These are phyloP conservation scores for Linum lewisii DNA, from an alignment of 345 rosid genomes.

Conservation along the genomic window DNA sequence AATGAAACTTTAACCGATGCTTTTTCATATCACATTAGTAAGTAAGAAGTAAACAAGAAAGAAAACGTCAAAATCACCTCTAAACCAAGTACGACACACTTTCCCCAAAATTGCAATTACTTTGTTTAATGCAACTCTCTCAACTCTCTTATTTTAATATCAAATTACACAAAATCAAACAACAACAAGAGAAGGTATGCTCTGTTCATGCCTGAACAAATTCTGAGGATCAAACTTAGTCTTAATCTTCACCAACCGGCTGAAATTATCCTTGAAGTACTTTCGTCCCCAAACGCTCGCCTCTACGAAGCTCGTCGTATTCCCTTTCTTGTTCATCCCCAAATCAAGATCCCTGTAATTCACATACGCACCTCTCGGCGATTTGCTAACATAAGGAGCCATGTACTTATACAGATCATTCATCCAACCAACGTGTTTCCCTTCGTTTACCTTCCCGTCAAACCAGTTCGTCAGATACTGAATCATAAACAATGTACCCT, in stretches of 20 bases:
- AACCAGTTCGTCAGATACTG: not conserved
- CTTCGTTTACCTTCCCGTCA: not conserved
- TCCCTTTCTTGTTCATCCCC: constrained; percentile 4
- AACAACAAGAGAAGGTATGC: not conserved
- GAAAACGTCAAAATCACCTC: no score
- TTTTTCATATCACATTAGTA: no score
- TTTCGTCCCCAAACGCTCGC: not conserved
- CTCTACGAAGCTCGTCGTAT: not conserved
- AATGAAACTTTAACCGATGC: no score
- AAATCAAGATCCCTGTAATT: constrained; percentile 11
- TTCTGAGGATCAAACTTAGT: constrained; percentile 10
- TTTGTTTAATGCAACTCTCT: no score
- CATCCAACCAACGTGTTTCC: constrained; percentile 1
- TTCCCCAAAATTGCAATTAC: no score
- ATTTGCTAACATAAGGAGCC: constrained; percentile 2
- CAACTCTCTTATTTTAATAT: no score
- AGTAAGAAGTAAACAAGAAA: no score
- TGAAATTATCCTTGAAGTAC: constrained; percentile 5
- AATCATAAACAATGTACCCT: constrained; percentile 8
- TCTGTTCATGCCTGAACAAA: constrained; percentile 15
- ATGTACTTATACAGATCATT: not conserved
- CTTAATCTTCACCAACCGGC: constrained; percentile 7
- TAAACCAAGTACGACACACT: no score
- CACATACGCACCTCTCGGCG: constrained; percentile 7
- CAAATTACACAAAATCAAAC: no score